Evolutionary conservation across 106 monocot genomes (phyloP).

Genomic region (Dendrobium catenatum): DNA sequence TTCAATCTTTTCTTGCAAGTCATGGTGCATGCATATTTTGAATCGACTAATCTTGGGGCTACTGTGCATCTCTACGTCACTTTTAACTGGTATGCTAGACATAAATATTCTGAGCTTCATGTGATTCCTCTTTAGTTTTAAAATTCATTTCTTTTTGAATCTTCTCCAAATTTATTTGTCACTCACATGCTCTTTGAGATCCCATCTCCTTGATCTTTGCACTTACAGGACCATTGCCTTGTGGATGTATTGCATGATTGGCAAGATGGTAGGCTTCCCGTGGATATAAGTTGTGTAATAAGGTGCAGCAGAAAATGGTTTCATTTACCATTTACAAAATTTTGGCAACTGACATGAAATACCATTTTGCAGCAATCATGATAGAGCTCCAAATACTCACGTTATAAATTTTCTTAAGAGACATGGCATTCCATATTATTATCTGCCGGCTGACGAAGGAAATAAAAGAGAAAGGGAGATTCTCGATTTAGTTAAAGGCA

Average conservation of each 20-base stretch:
- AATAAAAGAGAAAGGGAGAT: slow-evolving; percentile 87
- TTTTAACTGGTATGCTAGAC: background rate
- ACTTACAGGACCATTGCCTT: slow-evolving; percentile 81
- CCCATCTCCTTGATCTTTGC: background rate
- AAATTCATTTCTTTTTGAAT: background rate
- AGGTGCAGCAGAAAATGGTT: slow-evolving; percentile 36
- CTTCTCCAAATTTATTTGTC: background rate
- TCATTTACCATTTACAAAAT: background rate
- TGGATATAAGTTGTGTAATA: slow-evolving; percentile 83
- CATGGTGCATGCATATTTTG: background rate
- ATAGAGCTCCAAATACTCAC: slow-evolving; percentile 69
- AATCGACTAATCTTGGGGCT: too few species aligned
- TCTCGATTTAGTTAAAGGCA: slow-evolving; percentile 57
- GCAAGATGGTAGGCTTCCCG: slow-evolving; percentile 90
- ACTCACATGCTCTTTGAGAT: background rate
- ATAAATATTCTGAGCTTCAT: background rate
- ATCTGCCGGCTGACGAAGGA: slow-evolving; percentile 47
- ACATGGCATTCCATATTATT: slow-evolving; percentile 83
- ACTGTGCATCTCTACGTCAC: background rate
- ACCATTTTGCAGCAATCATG: slow-evolving; percentile 66
- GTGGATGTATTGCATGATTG: slow-evolving; percentile 79
- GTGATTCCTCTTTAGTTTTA: background rate
- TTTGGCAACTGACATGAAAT: slow-evolving; percentile 4
- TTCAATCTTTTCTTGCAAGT: background rate
- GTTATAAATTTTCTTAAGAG: slow-evolving; percentile 81